Evolutionary conservation across 2,329 filamentous ascomycete species (phyloP), one percentile per base, ranked within the genome.

Genomic region (Fusarium solani-melongenae): DNA sequence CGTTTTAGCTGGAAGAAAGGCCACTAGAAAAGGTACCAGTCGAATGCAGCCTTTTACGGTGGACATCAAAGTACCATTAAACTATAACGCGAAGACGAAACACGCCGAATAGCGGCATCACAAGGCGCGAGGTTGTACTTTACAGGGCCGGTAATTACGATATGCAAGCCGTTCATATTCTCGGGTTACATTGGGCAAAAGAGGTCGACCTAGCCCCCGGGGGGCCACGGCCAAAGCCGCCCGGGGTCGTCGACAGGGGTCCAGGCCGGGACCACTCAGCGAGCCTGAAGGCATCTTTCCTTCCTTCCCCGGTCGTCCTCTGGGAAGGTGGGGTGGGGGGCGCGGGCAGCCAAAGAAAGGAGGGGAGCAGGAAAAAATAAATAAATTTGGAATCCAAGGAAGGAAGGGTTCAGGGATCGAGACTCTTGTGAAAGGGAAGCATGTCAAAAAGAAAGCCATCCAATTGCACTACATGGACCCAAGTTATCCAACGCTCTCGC

Each of bases 81-180:
- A 24, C 46, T 58, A 57, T 31, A 27, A 24, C 17, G 31, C 51
- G 15, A 57, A 31, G 61, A 49, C 58, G 57, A 64, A 62, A 29
- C 56, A 49, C 29, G 58, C 62, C 56, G 53, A 38, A n/a, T 22
- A 53, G 59, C 41, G 29, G 27, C 61, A 56, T 36, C 51, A 55
- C 59, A 62, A 33, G 60, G 60, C 39, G 24, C 33, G n/a, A 46
- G 39, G 39, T 39, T 62, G 61, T 46, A 41, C 36, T 46, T 56
- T 49, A 38, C 51, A 64, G 67, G 56, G 71, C 59, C 70, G 64
- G 68, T 78, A 78, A 78, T 78, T 78, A 63, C 75, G 76, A 78
- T 78, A 76, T 76, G 76, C 76, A 78, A 58, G 74, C 64, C 64
- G 69, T 73, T 67, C 64, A 58, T 56, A 39, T 71, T 51, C 49